Evolutionary conservation across 2,329 filamentous ascomycete species (phyloP).

Genomic region (Colletotrichum karsti): DNA sequence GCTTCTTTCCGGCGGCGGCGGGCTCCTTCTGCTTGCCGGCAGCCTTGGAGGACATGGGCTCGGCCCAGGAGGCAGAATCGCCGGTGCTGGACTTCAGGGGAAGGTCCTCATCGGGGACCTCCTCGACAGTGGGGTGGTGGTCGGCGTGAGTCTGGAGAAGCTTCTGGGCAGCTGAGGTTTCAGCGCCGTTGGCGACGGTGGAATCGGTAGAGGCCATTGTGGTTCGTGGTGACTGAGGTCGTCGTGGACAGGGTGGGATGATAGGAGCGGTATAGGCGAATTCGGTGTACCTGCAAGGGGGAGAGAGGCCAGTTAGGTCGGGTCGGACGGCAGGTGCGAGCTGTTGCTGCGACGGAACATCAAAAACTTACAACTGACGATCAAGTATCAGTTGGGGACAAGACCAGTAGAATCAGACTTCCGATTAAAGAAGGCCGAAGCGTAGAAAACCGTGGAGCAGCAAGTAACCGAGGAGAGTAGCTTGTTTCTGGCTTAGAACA

Average conservation of each 20-base stretch:
- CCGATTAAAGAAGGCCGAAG: conserved; percentile 29
- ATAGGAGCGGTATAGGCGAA: neutral
- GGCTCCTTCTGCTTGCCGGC: conserved; percentile 74
- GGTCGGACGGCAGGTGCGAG: neutral
- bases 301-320: neutral
- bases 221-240: neutral
- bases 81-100: conserved; percentile 57
- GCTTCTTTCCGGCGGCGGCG: conserved; percentile 48
- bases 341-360: neutral
- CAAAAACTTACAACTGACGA: conserved; percentile 19
- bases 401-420: conserved; percentile 29
- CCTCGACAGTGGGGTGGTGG: conserved; percentile 78
- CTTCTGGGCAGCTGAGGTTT: conserved; percentile 66
- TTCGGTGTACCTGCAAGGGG: conserved; percentile 28
- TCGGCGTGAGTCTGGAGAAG: conserved; percentile 70
- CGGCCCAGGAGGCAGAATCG: conserved; percentile 55
- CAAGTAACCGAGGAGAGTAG: conserved; percentile 24
- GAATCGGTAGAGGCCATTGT: conserved; percentile 53
- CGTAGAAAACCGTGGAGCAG: conserved; percentile 27
- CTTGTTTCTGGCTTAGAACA: conserved; percentile 43
- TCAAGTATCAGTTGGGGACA: conserved; percentile 19
- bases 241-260: conserved; percentile 9
- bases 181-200: conserved; percentile 44
- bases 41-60: conserved; percentile 67
- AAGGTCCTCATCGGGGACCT: conserved; percentile 82